Evolutionary conservation across 2,329 filamentous ascomycete species (phyloP).

Genomic region (Cytospora leucostoma): DNA sequence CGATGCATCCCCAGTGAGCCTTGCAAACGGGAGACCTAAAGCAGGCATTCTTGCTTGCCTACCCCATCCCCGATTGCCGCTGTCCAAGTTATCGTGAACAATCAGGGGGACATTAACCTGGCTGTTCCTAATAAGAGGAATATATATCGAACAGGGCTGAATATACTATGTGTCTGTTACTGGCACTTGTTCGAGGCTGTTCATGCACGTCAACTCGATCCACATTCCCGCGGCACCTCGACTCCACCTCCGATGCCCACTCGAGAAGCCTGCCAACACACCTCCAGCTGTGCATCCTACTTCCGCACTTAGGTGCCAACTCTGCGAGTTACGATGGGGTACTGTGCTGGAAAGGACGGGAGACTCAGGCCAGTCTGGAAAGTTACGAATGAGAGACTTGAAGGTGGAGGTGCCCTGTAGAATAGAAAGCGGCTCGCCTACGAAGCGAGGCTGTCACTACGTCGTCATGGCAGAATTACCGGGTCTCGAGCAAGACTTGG

Average conservation of each 20-base stretch:
- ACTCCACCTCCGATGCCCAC: background rate
- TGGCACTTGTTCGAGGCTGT: background rate
- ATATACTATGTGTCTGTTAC: background rate
- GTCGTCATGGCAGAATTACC: background rate
- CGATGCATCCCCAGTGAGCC: background rate
- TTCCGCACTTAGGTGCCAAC: too few species aligned
- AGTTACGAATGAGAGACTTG: background rate
- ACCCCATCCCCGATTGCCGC: background rate
- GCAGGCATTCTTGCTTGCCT: background rate
- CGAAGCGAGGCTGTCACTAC: slow-evolving; percentile 1
- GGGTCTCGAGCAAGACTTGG: background rate
- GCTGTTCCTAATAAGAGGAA: background rate
- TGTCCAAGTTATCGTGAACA: background rate
- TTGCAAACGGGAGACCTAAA: background rate
- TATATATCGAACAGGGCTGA: background rate
- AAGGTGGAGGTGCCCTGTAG: background rate
- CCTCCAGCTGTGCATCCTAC: background rate
- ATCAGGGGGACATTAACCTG: background rate
- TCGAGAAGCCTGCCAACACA: background rate
- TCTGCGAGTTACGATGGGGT: too few species aligned
- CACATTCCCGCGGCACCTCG: background rate
- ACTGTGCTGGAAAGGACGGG: background rate
- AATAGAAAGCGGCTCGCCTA: background rate
- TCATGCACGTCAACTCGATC: background rate
- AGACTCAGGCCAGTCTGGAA: background rate